Conservation (phyloP, 352 stramenopile species). For the Pilasporangium apinafurcum region DNA sequence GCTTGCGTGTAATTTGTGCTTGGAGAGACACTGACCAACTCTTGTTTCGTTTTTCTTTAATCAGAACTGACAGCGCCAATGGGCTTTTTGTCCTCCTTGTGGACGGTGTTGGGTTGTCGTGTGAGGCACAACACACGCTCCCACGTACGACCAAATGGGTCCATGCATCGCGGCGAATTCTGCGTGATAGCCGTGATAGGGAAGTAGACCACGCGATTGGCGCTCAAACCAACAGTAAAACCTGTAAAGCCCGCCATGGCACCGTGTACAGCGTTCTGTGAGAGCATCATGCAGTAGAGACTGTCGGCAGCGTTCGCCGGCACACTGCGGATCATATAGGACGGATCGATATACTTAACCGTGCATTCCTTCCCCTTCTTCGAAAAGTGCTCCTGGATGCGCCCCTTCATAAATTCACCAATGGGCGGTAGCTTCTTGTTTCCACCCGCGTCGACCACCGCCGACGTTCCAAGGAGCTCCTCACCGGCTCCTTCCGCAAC, state of each 20-base stretch:
- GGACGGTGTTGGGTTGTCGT: constrained; percentile 90
- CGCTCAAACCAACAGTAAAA: constrained; percentile 96
- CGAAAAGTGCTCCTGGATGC: constrained; percentile 93
- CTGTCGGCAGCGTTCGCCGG: constrained; percentile 91
- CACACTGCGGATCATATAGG: constrained; percentile 95
- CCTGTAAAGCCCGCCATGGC: constrained; percentile 98
- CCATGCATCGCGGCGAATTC: constrained; percentile 87
- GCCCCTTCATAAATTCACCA: constrained; percentile 95
- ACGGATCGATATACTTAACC: constrained; percentile 98
- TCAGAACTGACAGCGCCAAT: constrained; percentile 63
- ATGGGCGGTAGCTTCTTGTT: constrained; percentile 97
- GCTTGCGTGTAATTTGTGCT: too few species aligned
- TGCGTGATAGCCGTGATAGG: constrained; percentile 82
- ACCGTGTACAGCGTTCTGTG: constrained; percentile 97
- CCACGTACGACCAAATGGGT: constrained; percentile 86
- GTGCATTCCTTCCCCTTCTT: constrained; percentile 83
- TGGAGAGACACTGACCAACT: too few species aligned
- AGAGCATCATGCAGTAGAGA: constrained; percentile 97
- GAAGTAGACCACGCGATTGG: constrained; percentile 94
- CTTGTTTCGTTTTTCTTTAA: constrained; percentile 16
- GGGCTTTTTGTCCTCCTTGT: constrained; percentile 23
- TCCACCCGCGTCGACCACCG: constrained; percentile 86
- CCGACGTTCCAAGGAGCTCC: constrained; percentile 87
- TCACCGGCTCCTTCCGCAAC: constrained; percentile 96
- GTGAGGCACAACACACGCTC: constrained; percentile 94